phyloP scores from a whole-genome alignment of 345 rosid species.

The Citrus maxima region DNA sequence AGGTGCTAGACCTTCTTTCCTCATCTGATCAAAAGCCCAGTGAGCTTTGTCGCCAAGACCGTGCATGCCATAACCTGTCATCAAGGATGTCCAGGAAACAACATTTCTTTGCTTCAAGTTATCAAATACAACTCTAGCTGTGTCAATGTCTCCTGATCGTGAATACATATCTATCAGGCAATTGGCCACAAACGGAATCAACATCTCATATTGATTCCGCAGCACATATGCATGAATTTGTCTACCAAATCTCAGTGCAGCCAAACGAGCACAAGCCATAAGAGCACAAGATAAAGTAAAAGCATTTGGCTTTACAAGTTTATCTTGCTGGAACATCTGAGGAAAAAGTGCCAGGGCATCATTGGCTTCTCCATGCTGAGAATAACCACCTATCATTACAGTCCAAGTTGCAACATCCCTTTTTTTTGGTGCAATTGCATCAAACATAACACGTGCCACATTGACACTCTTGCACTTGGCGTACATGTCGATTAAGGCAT shows the following conservation, averaged over 20 bases:
- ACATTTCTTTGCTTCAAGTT: conserved; percentile 53
- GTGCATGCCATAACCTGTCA: conserved; percentile 88
- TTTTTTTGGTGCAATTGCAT: conserved; percentile 34
- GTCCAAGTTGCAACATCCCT: conserved; percentile 88
- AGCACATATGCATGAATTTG: conserved; percentile 69
- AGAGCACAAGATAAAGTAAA: conserved; percentile 76
- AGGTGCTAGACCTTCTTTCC: conserved; percentile 44
- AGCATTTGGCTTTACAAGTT: conserved; percentile 58
- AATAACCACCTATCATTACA: conserved; percentile 77
- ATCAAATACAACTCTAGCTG: conserved; percentile 60
- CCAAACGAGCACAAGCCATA: conserved; percentile 74
- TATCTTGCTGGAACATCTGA: conserved; percentile 47
- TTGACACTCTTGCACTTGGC: conserved; percentile 55
- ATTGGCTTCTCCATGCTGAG: conserved; percentile 80
- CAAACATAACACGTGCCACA: conserved; percentile 52
- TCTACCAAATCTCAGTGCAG: conserved; percentile 63
- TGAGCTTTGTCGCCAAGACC: conserved; percentile 71
- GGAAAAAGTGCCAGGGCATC: conserved; percentile 64
- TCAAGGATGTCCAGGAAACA: conserved; percentile 81
- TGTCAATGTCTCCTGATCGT: conserved; percentile 62
- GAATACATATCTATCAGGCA: conserved; percentile 86
- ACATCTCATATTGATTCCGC: conserved; percentile 41
- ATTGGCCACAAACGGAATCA: conserved; percentile 46
- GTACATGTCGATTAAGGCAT: conserved; percentile 79
- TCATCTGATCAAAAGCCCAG: conserved; percentile 58